Evolutionary conservation across 208 protist genomes (phyloP).

Genomic region (Trypanosoma brucei): DNA sequence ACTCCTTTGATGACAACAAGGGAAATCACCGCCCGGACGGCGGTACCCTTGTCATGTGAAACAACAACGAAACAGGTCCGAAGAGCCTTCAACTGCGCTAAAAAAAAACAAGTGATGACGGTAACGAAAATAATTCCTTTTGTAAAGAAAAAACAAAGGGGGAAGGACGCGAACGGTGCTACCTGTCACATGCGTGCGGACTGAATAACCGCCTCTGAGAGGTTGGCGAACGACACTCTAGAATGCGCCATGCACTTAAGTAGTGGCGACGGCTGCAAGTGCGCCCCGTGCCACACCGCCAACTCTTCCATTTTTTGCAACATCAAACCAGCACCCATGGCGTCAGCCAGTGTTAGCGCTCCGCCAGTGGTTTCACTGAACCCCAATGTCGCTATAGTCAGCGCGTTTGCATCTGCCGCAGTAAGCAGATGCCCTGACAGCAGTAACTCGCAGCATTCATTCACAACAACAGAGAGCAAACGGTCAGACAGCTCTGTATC

Average conservation of each 20-base stretch:
- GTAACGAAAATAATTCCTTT: too few species aligned
- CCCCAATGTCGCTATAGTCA: constrained; percentile 59
- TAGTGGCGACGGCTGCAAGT: constrained; percentile 57
- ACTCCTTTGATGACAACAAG: too few species aligned
- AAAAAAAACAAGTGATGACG: too few species aligned
- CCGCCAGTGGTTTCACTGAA: constrained; percentile 60
- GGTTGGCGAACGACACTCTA: constrained; percentile 35
- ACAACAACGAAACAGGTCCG: too few species aligned
- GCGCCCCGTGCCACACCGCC: constrained; percentile 32
- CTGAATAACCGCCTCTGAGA: constrained; percentile 30
- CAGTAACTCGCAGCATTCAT: constrained; percentile 57
- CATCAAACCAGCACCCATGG: constrained; percentile 29
- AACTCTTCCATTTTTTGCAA: constrained; percentile 33
- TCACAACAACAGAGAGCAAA: constrained; percentile 59
- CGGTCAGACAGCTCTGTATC: constrained; percentile 38
- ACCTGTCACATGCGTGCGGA: constrained; percentile 13
- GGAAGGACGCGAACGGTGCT: too few species aligned
- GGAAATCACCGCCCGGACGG: too few species aligned
- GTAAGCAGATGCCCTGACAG: constrained; percentile 31
- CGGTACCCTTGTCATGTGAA: too few species aligned
- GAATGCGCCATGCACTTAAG: constrained; percentile 37
- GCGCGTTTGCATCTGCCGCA: constrained; percentile 44
- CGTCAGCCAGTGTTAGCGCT: constrained; percentile 48
- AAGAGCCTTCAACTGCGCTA: too few species aligned
- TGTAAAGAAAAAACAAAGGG: too few species aligned